Base-by-base conservation (phyloP, 768 basidiomycete genomes). In the Xerocomus spinulosus region DNA sequence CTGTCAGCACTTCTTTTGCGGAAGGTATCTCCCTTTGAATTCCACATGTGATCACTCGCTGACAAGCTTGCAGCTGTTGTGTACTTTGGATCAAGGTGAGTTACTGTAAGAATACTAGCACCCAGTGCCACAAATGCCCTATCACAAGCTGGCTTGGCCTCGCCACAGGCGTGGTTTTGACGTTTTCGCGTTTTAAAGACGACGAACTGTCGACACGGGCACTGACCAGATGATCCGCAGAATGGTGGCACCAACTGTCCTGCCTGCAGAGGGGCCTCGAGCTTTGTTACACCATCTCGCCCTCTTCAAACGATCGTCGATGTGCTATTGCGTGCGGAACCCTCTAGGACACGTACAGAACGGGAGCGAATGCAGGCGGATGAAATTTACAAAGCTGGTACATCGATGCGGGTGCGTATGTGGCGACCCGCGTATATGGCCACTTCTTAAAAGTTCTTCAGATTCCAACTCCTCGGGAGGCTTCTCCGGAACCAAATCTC, bases 1-100 rank as follows among this genome's bases (percentile, higher is more conserved):
- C 25, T 92, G 90, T 64, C 87, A 91, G 57, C 90, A 92, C 73
- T 90, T 87, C 74, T 92, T 91, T 62, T 92, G 90, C 59, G 90
- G 90, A 66, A 90, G 89, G 87, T 89, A 67, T 49, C 70, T 56
- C 41, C 29, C 13, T 9, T 39, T 8, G 34, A 41, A 3, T 42
- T 26, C 3, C 14, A 2, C 9, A 9, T 39, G 30, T 40, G 24
- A 46, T 36, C 29, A 38, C 29, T 53, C 85, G 80, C 65, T 92
- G 82, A 59, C 46, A 9, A 53, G 15, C 29, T 29, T 41, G 12
- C 52, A 92, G 89, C 61, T 92, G 89, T 64, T 86, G 85, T 62
- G 73, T 80, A 1, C 77, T 91, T 43, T 92, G 90, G 90, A 81
- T 92, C 65, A 78, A 79, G 54, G 88, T 90, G 68, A 82, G 86